phyloP scores from a whole-genome alignment of 2,329 filamentous ascomycete genomes.

The Neonectria neomacrospora region DNA sequence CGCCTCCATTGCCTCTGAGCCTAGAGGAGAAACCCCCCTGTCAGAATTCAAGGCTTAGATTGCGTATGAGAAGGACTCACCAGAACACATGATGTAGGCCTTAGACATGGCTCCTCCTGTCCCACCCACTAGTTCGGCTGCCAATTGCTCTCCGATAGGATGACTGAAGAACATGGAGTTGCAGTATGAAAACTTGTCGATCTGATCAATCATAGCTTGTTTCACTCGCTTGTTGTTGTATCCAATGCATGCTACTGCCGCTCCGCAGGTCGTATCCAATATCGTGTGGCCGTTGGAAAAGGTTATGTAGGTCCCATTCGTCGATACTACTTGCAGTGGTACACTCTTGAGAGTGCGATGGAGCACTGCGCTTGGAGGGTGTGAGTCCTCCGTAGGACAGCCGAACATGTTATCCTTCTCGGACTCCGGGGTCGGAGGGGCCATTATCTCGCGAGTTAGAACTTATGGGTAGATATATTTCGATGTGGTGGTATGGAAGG shows the following conservation, averaged over 20 bases:
- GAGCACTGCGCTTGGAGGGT: not conserved
- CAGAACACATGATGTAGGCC: constrained; percentile 50
- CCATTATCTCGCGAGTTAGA: not conserved
- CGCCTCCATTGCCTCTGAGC: constrained; percentile 60
- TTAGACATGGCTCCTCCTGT: constrained; percentile 49
- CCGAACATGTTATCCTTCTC: not conserved
- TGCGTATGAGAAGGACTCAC: constrained; percentile 33
- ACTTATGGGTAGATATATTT: not conserved
- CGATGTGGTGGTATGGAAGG: not conserved
- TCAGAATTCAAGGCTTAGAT: not conserved
- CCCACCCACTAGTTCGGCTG: constrained; percentile 43
- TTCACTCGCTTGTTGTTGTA: constrained; percentile 34
- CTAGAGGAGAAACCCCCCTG: constrained; percentile 44
- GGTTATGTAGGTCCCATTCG: not conserved
- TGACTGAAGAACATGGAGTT: constrained; percentile 39
- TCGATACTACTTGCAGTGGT: not conserved
- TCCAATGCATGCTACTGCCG: constrained; percentile 35
- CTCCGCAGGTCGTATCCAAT: constrained; percentile 26
- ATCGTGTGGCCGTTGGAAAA: constrained; percentile 11
- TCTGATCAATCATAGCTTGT: constrained; percentile 35
- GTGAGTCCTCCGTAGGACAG: not conserved
- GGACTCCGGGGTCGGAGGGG: not conserved
- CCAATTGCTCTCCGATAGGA: constrained; percentile 34
- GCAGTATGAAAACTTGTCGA: constrained; percentile 34
- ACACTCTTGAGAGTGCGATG: constrained; percentile 3